Base-by-base conservation (phyloP, 495 filamentous ascomycete genomes). In the Trichoderma asperelloides region DNA sequence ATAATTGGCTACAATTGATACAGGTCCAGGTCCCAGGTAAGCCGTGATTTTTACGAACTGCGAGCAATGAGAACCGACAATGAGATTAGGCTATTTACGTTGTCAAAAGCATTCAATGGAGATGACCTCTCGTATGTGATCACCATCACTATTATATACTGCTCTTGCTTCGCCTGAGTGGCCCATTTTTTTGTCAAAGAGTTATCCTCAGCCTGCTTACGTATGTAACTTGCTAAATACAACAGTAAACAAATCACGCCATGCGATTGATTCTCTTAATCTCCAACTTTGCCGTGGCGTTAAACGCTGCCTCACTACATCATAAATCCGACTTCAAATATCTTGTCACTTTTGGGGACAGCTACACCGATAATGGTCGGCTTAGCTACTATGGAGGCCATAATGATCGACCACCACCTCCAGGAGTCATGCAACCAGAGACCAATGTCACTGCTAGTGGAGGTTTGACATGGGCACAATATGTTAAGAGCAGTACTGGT, bases 281-380 rank as follows among this genome's bases (percentile, higher is more conserved):
- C 4, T 30, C 55, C 1, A 60, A 13, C 13, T 60, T 27, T 18
- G 27, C 25, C 3, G 25, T 25, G 12, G 55, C 16, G 12, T 11
- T 60, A 11, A 60, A 27, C 55, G 55, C 55, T 30, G 12, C 25
- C 2, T 60, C 55, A 2, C 27, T 60, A 7, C 25, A 15, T 16
- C 27, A 7, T 25, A 60, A 30, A 30, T 30, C 69, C 21, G 64
- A 65, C 47, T 78, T 78, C 65, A 64, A 73, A 15, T 74, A 71
- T 49, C 68, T 78, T 18, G 73, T 78, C 40, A 72, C 75, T 16
- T 92, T 91, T 72, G 89, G 89, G 39, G 88, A 91, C 74, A 91
- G 89, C 76, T 92, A 88, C 72, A 89, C 88, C 0, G 90, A 92
- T 73, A 88, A 92, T 69, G 82, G 80, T 7, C 84, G 90, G 2